A percentile compares a stretch with the other conserved stretches of the same genome.
Evolutionary conservation across 768 basidiomycete genomes (phyloP).

Genomic region (Trametes meyenii): DNA sequence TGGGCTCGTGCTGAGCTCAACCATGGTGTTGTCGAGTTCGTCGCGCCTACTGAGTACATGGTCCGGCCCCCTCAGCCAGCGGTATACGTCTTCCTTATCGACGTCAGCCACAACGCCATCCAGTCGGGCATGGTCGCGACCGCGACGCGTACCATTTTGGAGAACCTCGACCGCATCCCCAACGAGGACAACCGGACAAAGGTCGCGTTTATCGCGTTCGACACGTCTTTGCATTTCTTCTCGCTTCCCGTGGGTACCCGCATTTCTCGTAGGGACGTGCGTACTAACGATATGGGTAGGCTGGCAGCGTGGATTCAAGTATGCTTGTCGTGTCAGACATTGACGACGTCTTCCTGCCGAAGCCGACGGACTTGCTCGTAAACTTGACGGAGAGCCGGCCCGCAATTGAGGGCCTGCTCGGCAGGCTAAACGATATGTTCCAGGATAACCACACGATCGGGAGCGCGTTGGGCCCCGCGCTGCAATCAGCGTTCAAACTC

Average conservation of each 20-base stretch:
- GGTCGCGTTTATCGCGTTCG: constrained; percentile 90
- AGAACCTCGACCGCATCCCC: constrained; percentile 92
- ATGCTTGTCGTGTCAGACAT: constrained; percentile 99
- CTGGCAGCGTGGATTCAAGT: constrained; percentile 73
- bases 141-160: constrained; percentile 93
- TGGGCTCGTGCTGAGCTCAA: constrained; percentile 95
- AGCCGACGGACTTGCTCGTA: constrained; percentile 94
- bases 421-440: constrained; percentile 94
- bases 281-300: constrained; percentile 39
- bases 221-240: constrained; percentile 95
- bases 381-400: constrained; percentile 86
- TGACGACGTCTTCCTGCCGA: constrained; percentile 96
- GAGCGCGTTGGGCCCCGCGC: constrained; percentile 90
- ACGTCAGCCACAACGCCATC: constrained; percentile 90
- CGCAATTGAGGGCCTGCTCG: constrained; percentile 79
- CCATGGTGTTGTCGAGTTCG: constrained; percentile 91
- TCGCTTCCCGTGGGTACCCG: constrained; percentile 69
- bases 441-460: constrained; percentile 92
- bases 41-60: constrained; percentile 99
- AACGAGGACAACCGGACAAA: constrained; percentile 94
- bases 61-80: constrained; percentile 97
- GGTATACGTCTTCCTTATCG: constrained; percentile 95
- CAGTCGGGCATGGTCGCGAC: constrained; percentile 99
- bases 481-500: constrained; percentile 95
- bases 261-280: neutral